A percentile compares a stretch with the other conserved stretches of the same genome.
These are phyloP conservation scores for Solanum sejunctum DNA, from an alignment of 257 asterid genomes.

Conservation along the genomic window DNA sequence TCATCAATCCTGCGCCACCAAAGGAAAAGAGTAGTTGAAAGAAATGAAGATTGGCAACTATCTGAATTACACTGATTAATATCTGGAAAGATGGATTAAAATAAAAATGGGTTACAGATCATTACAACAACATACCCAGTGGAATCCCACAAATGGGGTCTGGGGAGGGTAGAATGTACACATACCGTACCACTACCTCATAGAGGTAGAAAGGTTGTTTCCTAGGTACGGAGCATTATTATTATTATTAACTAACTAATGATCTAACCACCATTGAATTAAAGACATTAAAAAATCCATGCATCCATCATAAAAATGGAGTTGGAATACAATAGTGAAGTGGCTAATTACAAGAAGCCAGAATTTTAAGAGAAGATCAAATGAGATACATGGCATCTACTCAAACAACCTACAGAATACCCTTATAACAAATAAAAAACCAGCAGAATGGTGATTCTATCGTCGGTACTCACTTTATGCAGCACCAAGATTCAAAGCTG, in stretches of 20 bases:
- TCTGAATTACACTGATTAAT: background rate
- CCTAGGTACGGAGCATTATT: background rate
- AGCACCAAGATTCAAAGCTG: background rate
- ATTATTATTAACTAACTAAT: background rate
- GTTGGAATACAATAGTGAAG: background rate
- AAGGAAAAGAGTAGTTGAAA: background rate
- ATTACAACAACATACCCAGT: background rate
- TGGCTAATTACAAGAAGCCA: background rate
- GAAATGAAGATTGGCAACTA: background rate
- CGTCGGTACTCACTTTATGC: background rate
- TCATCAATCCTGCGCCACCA: conserved; percentile 43
- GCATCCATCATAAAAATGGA: background rate
- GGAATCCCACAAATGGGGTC: too few relatives aligned
- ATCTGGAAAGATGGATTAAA: background rate
- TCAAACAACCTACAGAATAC: background rate
- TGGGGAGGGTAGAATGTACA: too few relatives aligned
- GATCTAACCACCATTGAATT: background rate
- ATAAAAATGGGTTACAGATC: background rate
- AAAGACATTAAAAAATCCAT: background rate
- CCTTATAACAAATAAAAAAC: background rate
- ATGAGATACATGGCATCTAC: background rate
- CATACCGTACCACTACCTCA: too few relatives aligned
- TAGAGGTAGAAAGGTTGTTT: too few relatives aligned
- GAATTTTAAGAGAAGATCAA: background rate
- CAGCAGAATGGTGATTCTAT: background rate